Conservation (phyloP, 208 protist species). For the Leishmania lainsoni region DNA sequence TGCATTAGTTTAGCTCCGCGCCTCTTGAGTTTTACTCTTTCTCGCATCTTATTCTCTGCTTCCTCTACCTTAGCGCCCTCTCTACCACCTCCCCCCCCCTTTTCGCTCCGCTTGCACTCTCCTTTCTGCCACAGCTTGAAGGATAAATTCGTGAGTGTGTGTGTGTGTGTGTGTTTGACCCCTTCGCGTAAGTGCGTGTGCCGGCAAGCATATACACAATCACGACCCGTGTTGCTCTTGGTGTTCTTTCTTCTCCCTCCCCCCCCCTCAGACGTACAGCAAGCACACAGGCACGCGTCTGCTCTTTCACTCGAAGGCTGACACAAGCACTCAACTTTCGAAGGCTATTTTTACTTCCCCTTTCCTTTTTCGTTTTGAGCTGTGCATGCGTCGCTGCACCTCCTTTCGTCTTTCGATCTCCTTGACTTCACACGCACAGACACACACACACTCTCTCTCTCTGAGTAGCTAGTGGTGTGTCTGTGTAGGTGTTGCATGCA, state of each 20-base stretch:
- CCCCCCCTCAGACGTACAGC: not conserved
- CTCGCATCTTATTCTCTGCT: not conserved
- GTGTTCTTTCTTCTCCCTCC: not conserved
- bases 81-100: constrained; percentile 7
- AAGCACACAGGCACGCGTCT: not conserved
- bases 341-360: not conserved
- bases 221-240: not conserved
- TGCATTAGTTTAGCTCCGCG: not conserved
- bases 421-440: not conserved
- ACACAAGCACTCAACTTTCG: not conserved
- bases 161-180: no score
- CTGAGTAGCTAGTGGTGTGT: not conserved
- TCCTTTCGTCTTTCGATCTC: not conserved
- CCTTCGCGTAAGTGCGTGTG: not conserved
- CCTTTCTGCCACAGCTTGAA: not conserved
- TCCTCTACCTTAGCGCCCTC: not conserved
- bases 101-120: constrained; percentile 11
- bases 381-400: not conserved
- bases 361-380: not conserved
- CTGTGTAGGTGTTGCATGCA: not conserved
- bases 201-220: not conserved
- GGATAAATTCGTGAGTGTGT: not conserved
- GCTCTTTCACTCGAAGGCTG: not conserved
- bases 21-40: not conserved
- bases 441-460: not conserved